phyloP scores from a whole-genome alignment of 108 stramenopile species.

The Fragilariopsis cylindrus region DNA sequence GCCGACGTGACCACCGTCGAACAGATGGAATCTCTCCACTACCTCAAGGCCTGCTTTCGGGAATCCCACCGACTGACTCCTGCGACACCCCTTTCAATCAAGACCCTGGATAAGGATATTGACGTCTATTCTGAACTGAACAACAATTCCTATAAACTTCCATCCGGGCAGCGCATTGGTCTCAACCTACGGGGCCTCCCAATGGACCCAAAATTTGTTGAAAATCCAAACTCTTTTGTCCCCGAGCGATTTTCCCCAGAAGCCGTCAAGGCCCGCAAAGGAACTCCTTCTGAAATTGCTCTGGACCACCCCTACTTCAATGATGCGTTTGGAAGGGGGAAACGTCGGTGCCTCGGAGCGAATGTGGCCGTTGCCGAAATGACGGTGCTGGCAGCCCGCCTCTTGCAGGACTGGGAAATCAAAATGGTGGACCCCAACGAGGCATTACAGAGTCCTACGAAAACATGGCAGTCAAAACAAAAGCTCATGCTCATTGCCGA shows the following conservation, averaged over 20 bases:
- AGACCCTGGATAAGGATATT: conserved; percentile 8
- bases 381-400: background rate
- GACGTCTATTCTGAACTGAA: background rate
- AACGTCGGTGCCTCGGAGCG: conserved; percentile 4
- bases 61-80: conserved; percentile 14
- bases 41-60: conserved; percentile 4
- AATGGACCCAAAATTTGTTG: conserved; percentile 29
- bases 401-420: conserved; percentile 14
- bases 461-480: background rate
- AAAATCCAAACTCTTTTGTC: conserved; percentile 30
- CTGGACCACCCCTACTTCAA: conserved; percentile 38
- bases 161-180: background rate
- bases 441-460: background rate
- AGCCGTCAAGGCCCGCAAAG: conserved; percentile 30
- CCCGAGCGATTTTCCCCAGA: conserved; percentile 40
- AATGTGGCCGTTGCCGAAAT: conserved; percentile 8
- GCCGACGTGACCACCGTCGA: conserved; percentile 7
- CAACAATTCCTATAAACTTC: background rate
- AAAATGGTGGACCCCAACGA: background rate
- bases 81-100: background rate
- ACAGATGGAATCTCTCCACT: background rate
- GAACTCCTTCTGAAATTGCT: conserved; percentile 29
- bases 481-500: conserved; percentile 16
- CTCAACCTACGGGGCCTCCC: conserved; percentile 4
- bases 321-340: conserved; percentile 42